Base-by-base conservation (phyloP, 352 stramenopile genomes). In the Pythium periplocum region DNA sequence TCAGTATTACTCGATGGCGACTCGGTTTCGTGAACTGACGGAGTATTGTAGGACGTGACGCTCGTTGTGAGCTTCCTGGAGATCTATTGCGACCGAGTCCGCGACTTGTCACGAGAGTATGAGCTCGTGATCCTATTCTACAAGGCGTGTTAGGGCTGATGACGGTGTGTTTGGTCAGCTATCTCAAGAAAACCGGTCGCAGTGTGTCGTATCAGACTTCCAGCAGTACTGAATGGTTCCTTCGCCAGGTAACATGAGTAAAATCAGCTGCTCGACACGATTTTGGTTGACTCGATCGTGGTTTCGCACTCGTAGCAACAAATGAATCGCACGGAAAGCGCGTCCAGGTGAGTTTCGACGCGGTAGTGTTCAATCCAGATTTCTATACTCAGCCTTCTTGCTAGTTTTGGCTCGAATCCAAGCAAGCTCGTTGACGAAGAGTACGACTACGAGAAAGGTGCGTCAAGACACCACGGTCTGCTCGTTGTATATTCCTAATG, bases 31-130 rank as follows among this genome's bases (percentile, higher is more conserved):
- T 26, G 17, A 26, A 26, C 17, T 26, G 17, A 26, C 17, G 17
- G 17, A 26, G 17, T 26, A 26, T 49, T 53, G 2, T 47, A 91
- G 83, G 78, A 85, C 66, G 75, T 89, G 11, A 91, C 83, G 17
- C 62, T 97, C 3, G 79, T 87, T 12, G 84, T 97, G 45, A 96
- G 85, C 46, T 97, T 97, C 65, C 62, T 97, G 45, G 92, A 98
- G 68, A 97, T 98, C 31, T 98, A 98, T 70, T 96, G 88, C 46
- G 92, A 98, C 54, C 85, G 86, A 26, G 83, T 98, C 9, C 82
- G 92, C 8, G 92, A 98, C 61, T 79, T 98, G 8, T 83, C 89
- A 4, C 71, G 88, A 65, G 90, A 91, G 63, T 97, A 86, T 59
- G 59, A 0, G 17, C 17, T 26, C 17, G 17, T 26, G 17, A 26